These are phyloP conservation scores for Naegleria fowleri DNA, from an alignment of 208 protist species.

Conservation along the genomic window DNA sequence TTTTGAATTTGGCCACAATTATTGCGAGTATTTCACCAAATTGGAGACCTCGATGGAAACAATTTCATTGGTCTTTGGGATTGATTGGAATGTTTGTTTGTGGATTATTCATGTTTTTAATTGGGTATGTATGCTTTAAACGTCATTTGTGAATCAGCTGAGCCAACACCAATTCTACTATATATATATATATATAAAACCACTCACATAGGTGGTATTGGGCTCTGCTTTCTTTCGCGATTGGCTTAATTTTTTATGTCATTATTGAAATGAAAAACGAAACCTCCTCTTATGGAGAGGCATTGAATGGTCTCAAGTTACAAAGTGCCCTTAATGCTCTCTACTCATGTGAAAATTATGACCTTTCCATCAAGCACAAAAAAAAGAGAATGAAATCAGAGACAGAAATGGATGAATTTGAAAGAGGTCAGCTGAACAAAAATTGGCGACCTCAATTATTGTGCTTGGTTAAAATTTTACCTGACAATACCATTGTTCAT, in stretches of 20 bases:
- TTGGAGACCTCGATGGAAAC: conserved; percentile 45
- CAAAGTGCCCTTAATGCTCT: not conserved
- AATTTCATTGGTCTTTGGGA: conserved; percentile 39
- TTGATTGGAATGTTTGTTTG: conserved; percentile 41
- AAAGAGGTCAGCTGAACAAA: not conserved
- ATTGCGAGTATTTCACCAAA: conserved; percentile 32
- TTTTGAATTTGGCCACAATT: conserved; percentile 52
- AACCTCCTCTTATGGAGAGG: not conserved
- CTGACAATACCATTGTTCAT: not conserved
- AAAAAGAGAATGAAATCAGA: not conserved
- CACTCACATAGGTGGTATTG: not conserved
- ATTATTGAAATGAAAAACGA: not conserved
- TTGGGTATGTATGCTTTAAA: not conserved
- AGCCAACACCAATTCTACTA: no score
- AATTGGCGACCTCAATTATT: conserved; percentile 51
- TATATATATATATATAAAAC: no score
- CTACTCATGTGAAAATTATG: not conserved
- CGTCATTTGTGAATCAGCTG: no score
- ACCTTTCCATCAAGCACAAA: not conserved
- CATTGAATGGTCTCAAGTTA: not conserved
- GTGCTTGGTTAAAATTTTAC: conserved; percentile 20
- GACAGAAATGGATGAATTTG: no score
- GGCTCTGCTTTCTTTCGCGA: not conserved
- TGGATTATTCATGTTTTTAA: conserved; percentile 43
- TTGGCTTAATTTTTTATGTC: not conserved